Evolutionary conservation across 1,284 basidiomycete genomes (phyloP), one percentile per base, ranked within the genome.

Genomic region (Cerioporus squamosus): DNA sequence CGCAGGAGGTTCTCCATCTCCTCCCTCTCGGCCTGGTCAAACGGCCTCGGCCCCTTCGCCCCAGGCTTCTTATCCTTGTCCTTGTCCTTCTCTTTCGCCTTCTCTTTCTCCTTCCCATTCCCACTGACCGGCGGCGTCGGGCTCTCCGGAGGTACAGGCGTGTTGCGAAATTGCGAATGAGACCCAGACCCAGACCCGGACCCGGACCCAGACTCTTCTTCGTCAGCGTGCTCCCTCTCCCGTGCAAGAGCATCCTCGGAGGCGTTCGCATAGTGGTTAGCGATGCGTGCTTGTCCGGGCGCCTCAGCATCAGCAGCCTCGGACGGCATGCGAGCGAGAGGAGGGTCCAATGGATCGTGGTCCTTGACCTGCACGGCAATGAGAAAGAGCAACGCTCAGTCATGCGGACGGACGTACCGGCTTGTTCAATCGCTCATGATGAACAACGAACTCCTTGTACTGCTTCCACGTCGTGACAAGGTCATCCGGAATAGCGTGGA

Each of bases 381-480:
- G 3, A 52, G 31, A 64, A 40, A 29, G 60, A 43, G 61, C 17
- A 53, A 55, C 44, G 51, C 29, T 48, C 56, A 29, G 38, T 47
- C 31, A 14, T 6, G 40, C 29, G 44, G 44, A 48, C 6, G n/a
- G 6, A 72, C 81, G 62, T 66, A 90, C 90, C 36, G 81, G 81
- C 74, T 85, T 89, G 65, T 81, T 84, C 61, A 94, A 75, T 31
- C 91, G 85, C 64, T 94, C 93, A 59, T 93, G 88, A 68, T 93
- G 83, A 33, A 82, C 75, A 42, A 88, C 74, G 67, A 93, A 97
- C 60, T 95, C 90, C 71, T 90, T 95, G 77, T 97, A 97, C 70
- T 94, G 91, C 68, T 95, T 94, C 96, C 95, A 98, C 0, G 94
- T 95, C 1, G 90, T 91, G 53, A 97, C 86, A 15, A 89, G 78